Evolutionary conservation across 495 filamentous ascomycete genomes (phyloP).

Genomic region (Echria macrotheca): DNA sequence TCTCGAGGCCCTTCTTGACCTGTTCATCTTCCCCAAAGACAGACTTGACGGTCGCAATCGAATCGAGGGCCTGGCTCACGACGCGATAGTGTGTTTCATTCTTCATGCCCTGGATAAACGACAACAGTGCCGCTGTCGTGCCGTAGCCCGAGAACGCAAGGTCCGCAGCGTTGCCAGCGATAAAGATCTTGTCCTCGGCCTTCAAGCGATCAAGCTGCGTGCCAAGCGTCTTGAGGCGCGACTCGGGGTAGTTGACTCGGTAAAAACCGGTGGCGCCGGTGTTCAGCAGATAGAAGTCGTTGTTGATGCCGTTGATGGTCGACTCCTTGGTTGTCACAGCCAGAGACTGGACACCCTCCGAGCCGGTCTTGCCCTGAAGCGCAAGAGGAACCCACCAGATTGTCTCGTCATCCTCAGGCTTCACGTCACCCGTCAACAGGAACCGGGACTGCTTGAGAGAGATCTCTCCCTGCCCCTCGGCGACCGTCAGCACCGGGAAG

Average conservation of each 20-base stretch:
- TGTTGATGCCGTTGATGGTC: slow-evolving; percentile 65
- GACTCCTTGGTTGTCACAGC: slow-evolving; percentile 73
- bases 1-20: slow-evolving; percentile 57
- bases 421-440: slow-evolving; percentile 81
- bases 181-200: slow-evolving; percentile 83
- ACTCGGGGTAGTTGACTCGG: slow-evolving; percentile 81
- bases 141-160: slow-evolving; percentile 82
- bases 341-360: slow-evolving; percentile 39
- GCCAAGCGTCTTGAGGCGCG: slow-evolving; percentile 72
- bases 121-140: slow-evolving; percentile 69
- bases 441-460: slow-evolving; percentile 80
- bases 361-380: slow-evolving; percentile 57
- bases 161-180: slow-evolving; percentile 87
- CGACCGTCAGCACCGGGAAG: slow-evolving; percentile 81
- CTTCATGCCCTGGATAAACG: slow-evolving; percentile 74
- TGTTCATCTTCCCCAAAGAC: slow-evolving; percentile 51
- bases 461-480: slow-evolving; percentile 72
- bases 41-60: slow-evolving; percentile 50
- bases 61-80: slow-evolving; percentile 76
- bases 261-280: slow-evolving; percentile 85
- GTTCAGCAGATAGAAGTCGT: slow-evolving; percentile 90
- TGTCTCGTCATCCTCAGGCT: slow-evolving; percentile 76
- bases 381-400: slow-evolving; percentile 95
- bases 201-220: slow-evolving; percentile 65
- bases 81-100: slow-evolving; percentile 80